These are phyloP conservation scores for Geotrichum phurueaensis DNA, from an alignment of 1,139 yeast species.

Conservation along the genomic window DNA sequence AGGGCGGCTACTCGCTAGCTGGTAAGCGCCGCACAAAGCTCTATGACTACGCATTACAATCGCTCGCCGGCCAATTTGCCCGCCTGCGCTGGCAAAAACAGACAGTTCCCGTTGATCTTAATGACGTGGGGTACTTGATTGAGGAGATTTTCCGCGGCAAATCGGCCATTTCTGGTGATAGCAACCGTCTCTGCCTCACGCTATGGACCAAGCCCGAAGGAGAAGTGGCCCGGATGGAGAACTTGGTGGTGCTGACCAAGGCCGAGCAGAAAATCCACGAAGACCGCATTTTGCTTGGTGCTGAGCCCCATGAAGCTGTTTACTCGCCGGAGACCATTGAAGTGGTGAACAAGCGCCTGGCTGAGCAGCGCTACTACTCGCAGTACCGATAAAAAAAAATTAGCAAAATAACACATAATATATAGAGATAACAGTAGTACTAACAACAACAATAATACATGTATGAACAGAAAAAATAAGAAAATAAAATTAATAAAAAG, in stretches of 20 bases:
- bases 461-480: not conserved
- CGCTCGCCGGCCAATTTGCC: constrained; percentile 80
- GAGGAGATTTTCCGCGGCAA: constrained; percentile 93
- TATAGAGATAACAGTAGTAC: not conserved
- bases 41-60: constrained; percentile 75
- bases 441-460: not conserved
- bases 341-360: constrained; percentile 56
- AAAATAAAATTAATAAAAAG: not conserved
- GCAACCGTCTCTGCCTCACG: constrained; percentile 71
- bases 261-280: constrained; percentile 84
- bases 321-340: constrained; percentile 57
- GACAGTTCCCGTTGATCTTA: constrained; percentile 57
- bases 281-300: constrained; percentile 60
- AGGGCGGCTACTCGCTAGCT: constrained; percentile 49
- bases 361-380: constrained; percentile 62
- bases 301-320: constrained; percentile 54
- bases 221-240: constrained; percentile 44
- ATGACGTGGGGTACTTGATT: constrained; percentile 75
- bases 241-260: constrained; percentile 79
- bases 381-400: constrained; percentile 24
- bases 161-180: constrained; percentile 79
- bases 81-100: constrained; percentile 59
- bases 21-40: constrained; percentile 84
- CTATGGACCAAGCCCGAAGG: constrained; percentile 63
- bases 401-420: not conserved